Conservation (phyloP, 192 early-diverging fungal genomes). For the Gigaspora rosea region DNA sequence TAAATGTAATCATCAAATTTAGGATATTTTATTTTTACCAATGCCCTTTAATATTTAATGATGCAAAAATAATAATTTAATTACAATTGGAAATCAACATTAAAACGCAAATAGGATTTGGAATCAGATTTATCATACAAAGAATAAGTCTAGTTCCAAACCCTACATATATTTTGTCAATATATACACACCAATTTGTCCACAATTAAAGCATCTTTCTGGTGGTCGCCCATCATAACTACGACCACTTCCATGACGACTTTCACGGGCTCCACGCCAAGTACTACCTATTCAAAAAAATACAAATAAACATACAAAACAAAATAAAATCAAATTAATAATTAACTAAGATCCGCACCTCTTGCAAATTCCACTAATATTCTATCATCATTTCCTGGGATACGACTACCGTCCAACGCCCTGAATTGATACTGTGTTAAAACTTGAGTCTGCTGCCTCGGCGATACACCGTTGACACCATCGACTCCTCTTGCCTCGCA, state of each 20-base stretch:
- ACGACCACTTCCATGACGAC: background rate
- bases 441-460: background rate
- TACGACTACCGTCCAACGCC: slow-evolving; percentile 16
- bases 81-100: background rate
- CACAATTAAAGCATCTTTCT: slow-evolving; percentile 28
- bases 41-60: background rate
- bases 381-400: slow-evolving; percentile 26
- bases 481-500: background rate
- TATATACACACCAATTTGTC: slow-evolving; percentile 1
- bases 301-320: background rate
- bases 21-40: slow-evolving; percentile 11
- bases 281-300: slow-evolving; percentile 17
- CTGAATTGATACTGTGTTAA: slow-evolving; percentile 25
- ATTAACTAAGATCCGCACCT: background rate
- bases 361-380: slow-evolving; percentile 17
- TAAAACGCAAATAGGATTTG: background rate
- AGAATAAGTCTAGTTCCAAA: too few species aligned
- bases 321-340: background rate
- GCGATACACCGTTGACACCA: slow-evolving; percentile 4
- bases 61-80: background rate
- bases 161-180: too few species aligned
- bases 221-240: background rate
- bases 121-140: background rate
- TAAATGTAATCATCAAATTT: background rate
- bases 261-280: slow-evolving; percentile 8